Percentiles rank a stretch among this genome's conserved stretches.
These are phyloP conservation scores for Pleurotus salmoneostramineus DNA, from an alignment of 768 basidiomycete species.

Conservation along the genomic window DNA sequence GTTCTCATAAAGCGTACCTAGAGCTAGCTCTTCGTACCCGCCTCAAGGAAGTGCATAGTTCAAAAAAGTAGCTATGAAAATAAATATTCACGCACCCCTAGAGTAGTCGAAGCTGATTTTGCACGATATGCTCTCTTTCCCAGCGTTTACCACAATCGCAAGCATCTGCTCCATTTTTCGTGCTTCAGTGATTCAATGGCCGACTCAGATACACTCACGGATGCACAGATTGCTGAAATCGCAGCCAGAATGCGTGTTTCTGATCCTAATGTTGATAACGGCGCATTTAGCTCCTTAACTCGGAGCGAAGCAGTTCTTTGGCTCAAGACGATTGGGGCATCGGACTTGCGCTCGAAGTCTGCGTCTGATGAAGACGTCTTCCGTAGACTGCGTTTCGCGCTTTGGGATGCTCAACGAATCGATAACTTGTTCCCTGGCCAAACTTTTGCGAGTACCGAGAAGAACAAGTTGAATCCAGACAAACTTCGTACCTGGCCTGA, in stretches of 20 bases:
- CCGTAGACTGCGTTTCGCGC: constrained; percentile 9
- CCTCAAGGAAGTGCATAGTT: no score
- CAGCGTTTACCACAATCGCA: not conserved
- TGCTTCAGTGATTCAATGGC: not conserved
- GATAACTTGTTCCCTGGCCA: constrained; percentile 15
- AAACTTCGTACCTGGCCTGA: constrained; percentile 3
- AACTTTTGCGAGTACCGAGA: constrained; percentile 8
- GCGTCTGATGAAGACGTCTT: constrained; percentile 9
- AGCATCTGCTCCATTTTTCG: not conserved
- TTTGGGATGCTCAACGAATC: constrained; percentile 17
- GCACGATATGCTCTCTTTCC: not conserved
- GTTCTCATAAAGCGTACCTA: not conserved
- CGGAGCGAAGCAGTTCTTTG: constrained; percentile 11
- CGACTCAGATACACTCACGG: not conserved
- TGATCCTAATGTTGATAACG: constrained; percentile 12
- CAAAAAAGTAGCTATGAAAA: no score
- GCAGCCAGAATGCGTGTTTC: constrained; percentile 12
- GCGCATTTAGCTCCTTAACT: constrained; percentile 15
- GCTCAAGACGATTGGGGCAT: constrained; percentile 11
- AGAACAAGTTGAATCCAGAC: constrained; percentile 7
- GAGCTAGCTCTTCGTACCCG: no score
- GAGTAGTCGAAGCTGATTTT: no score
- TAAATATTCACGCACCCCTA: no score
- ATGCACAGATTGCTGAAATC: constrained; percentile 9
- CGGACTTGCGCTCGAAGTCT: constrained; percentile 1